Evolutionary conservation across 2,329 filamentous ascomycete species (phyloP).

Genomic region (Magnaporthiopsis rhizophila): DNA sequence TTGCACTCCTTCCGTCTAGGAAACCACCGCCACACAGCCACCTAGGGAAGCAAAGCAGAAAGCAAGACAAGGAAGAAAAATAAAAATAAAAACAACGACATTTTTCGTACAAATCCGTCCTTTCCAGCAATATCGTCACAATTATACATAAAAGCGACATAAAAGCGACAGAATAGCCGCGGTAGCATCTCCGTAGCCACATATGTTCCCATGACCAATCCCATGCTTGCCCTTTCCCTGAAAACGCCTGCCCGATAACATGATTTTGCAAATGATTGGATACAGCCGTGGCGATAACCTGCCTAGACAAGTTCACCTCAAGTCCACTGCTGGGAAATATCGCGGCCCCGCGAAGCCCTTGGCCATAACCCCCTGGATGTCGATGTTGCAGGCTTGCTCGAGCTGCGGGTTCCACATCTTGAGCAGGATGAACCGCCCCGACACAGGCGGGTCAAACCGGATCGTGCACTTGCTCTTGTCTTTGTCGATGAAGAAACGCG

Average conservation of each 20-base stretch:
- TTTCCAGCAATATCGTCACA: not conserved
- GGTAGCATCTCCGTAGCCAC: not conserved
- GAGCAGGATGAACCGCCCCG: slow-evolving; percentile 74
- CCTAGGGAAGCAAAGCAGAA: not conserved
- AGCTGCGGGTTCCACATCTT: slow-evolving; percentile 82
- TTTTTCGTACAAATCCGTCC: not conserved
- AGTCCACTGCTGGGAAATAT: slow-evolving; percentile 65
- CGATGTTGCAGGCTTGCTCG: slow-evolving; percentile 63
- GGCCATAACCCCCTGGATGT: slow-evolving; percentile 78
- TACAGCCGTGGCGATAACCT: too few relatives aligned
- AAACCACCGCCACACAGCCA: not conserved
- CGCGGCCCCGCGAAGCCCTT: slow-evolving; percentile 80
- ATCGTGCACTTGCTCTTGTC: slow-evolving; percentile 81
- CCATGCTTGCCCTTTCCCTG: not conserved
- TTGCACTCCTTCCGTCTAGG: not conserved
- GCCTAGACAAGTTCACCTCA: slow-evolving; percentile 34
- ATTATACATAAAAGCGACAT: not conserved
- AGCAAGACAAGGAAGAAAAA: too few relatives aligned
- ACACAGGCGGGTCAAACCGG: slow-evolving; percentile 74
- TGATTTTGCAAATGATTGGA: not conserved
- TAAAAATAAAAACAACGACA: not conserved
- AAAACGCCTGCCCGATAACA: not conserved
- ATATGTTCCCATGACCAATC: not conserved
- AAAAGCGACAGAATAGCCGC: not conserved
- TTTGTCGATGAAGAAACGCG: slow-evolving; percentile 75